These are phyloP conservation scores for Sclerotinia nivalis DNA, from an alignment of 2,329 filamentous ascomycete genomes.

Conservation along the genomic window DNA sequence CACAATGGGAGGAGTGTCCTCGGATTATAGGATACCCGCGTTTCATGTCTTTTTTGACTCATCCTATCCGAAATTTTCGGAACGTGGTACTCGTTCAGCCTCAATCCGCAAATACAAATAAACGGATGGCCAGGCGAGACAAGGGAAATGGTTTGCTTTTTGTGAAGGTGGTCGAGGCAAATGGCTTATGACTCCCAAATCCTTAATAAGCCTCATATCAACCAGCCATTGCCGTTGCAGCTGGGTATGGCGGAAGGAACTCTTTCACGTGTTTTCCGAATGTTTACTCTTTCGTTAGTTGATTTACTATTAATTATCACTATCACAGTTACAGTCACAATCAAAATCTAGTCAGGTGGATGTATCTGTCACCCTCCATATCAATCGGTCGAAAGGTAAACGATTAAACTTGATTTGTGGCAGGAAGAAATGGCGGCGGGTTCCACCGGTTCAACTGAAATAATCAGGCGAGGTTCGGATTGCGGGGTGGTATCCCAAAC, in stretches of 20 bases:
- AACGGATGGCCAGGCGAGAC: conserved; percentile 12
- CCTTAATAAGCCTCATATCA: background rate
- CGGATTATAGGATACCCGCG: conserved; percentile 10
- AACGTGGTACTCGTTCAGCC: conserved; percentile 15
- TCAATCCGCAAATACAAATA: conserved; percentile 15
- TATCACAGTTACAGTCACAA: background rate
- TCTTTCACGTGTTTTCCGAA: conserved; percentile 7
- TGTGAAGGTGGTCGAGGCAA: background rate
- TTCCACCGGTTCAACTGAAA: conserved; percentile 2
- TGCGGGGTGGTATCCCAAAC: conserved; percentile 10
- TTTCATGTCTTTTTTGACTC: conserved; percentile 16
- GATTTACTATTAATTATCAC: background rate
- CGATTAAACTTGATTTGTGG: conserved; percentile 3
- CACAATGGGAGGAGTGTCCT: conserved; percentile 1
- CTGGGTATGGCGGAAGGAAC: background rate
- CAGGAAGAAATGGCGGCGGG: background rate
- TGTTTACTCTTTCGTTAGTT: background rate
- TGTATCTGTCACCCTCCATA: conserved; percentile 6
- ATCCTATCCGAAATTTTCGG: conserved; percentile 10
- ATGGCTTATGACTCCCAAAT: background rate
- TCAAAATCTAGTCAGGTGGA: conserved; percentile 14
- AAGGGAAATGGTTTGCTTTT: conserved; percentile 8
- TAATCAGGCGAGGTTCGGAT: conserved; percentile 2
- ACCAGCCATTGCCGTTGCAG: background rate
- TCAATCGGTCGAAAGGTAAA: conserved; percentile 12